Percentiles rank a stretch among this genome's conserved stretches.
phyloP scores from a whole-genome alignment of 495 filamentous ascomycete genomes.

The Podospora pseudopauciseta region DNA sequence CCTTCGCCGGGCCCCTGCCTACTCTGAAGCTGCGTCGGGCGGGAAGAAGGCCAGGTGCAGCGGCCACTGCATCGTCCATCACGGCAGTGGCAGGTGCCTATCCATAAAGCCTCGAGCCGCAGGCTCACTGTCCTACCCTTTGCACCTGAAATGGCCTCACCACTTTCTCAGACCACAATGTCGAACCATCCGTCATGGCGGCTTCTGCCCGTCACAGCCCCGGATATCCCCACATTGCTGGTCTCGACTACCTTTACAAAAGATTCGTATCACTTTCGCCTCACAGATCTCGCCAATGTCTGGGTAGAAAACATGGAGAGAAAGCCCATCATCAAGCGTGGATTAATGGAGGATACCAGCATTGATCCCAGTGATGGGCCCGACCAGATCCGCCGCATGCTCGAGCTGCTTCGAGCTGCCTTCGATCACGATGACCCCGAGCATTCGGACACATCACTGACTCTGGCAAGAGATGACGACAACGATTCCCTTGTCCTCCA shows the following conservation, averaged over 20 bases:
- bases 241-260: conserved; percentile 38
- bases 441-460: conserved; percentile 38
- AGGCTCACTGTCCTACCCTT: background rate
- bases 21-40: background rate
- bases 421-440: conserved; percentile 44
- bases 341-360: conserved; percentile 61
- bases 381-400: conserved; percentile 66
- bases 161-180: conserved; percentile 20
- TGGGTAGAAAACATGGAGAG: conserved; percentile 73
- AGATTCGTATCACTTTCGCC: conserved; percentile 63
- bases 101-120: background rate
- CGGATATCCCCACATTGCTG: conserved; percentile 42
- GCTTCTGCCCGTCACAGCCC: conserved; percentile 31
- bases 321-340: conserved; percentile 60
- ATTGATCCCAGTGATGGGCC: conserved; percentile 82
- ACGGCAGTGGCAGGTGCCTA: background rate
- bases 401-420: conserved; percentile 66
- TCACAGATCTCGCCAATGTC: conserved; percentile 83
- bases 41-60: background rate
- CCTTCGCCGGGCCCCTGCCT: background rate
- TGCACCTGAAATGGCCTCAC: background rate
- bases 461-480: conserved; percentile 29
- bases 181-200: conserved; percentile 30
- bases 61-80: background rate
- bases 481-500: conserved; percentile 51